Conservation (phyloP, 306 rosid species). For the Sesbania bispinosa region DNA sequence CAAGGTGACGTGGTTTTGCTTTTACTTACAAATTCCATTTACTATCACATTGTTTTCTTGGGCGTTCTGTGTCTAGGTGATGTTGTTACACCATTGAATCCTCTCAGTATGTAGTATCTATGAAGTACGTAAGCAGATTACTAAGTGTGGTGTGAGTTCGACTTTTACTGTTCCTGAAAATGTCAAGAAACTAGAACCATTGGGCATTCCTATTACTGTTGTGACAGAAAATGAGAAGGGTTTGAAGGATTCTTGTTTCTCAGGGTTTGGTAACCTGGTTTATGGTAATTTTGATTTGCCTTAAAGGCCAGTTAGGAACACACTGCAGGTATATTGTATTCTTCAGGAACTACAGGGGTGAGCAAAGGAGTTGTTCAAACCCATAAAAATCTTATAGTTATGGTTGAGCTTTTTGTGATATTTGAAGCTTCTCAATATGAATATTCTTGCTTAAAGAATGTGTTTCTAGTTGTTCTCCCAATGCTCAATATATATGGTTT, state of each 20-base stretch:
- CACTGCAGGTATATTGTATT: constrained; percentile 68
- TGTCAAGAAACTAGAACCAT: constrained; percentile 32
- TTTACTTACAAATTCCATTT: constrained; percentile 69
- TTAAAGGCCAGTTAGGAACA: constrained; percentile 58
- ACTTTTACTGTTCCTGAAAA: constrained; percentile 47
- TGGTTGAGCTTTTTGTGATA: constrained; percentile 62
- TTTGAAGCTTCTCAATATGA: constrained; percentile 81
- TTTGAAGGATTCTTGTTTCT: constrained; percentile 27
- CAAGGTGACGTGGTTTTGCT: constrained; percentile 64
- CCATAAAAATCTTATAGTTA: constrained; percentile 57
- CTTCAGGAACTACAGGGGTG: constrained; percentile 80
- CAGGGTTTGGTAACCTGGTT: constrained; percentile 40
- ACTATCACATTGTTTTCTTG: constrained; percentile 58
- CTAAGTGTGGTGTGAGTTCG: constrained; percentile 45
- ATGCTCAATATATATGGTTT: constrained; percentile 82
- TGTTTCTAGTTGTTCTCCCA: constrained; percentile 66
- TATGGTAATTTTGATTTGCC: constrained; percentile 31
- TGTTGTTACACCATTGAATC: constrained; percentile 62
- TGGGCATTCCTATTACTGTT: constrained; percentile 45
- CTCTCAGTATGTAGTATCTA: constrained; percentile 50
- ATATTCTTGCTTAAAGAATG: constrained; percentile 40
- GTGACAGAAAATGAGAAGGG: constrained; percentile 54
- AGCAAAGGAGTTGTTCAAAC: constrained; percentile 83
- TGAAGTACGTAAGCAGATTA: constrained; percentile 55
- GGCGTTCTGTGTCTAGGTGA: constrained; percentile 62